Percentiles rank a stretch among this genome's conserved stretches.
These are phyloP conservation scores for Tulasnella sp. DNA, from an alignment of 768 basidiomycete genomes.

Conservation along the genomic window DNA sequence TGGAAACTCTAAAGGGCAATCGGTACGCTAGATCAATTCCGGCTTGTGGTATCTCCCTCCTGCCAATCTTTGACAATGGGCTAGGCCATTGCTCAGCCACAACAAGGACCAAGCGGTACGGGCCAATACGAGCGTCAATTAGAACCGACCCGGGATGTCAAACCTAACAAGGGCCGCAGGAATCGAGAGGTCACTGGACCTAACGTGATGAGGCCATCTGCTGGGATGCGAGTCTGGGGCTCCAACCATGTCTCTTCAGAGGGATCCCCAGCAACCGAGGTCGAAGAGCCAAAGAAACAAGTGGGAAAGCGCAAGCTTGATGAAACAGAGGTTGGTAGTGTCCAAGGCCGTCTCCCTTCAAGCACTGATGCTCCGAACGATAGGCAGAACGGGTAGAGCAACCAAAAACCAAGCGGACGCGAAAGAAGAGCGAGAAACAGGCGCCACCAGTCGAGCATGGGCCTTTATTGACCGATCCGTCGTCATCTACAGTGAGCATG, in stretches of 20 bases:
- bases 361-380: not conserved
- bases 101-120: too few species aligned
- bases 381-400: not conserved
- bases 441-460: slow-evolving; percentile 33
- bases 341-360: not conserved
- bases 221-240: not conserved
- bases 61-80: not conserved
- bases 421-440: slow-evolving; percentile 24
- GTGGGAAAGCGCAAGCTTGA: slow-evolving; percentile 17
- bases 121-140: too few species aligned
- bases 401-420: slow-evolving; percentile 6
- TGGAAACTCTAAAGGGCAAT: slow-evolving; percentile 40
- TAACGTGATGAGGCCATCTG: not conserved
- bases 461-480: too few species aligned
- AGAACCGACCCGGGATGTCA: too few species aligned
- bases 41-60: not conserved
- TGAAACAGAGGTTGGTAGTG: not conserved
- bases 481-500: not conserved
- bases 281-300: slow-evolving; percentile 3
- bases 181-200: not conserved
- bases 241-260: slow-evolving; percentile 11
- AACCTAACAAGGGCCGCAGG: too few species aligned
- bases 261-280: slow-evolving; percentile 8
- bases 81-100: not conserved
- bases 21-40: not conserved